Percentiles rank a stretch among this genome's conserved stretches.
These are phyloP conservation scores for Eucommia ulmoides DNA, from an alignment of 257 asterid species.

Conservation along the genomic window DNA sequence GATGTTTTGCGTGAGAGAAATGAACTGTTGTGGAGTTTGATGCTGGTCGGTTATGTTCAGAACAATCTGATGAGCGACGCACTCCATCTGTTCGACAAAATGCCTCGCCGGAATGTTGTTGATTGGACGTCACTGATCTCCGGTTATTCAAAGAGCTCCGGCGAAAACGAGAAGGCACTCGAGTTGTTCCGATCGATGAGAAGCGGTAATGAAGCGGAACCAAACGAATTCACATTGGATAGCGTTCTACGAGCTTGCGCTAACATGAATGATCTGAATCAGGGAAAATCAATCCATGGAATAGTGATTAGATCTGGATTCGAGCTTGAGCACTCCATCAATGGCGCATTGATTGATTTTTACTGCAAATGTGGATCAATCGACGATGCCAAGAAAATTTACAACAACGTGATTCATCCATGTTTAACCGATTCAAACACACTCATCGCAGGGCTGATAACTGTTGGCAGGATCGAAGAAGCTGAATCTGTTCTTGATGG, in stretches of 20 bases:
- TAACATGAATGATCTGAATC: slow-evolving; percentile 23
- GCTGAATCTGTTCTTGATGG: slow-evolving; percentile 44
- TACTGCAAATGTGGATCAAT: slow-evolving; percentile 36
- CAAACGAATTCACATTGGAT: slow-evolving; percentile 77
- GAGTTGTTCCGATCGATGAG: slow-evolving; percentile 53
- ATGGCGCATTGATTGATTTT: slow-evolving; percentile 42
- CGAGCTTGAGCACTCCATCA: slow-evolving; percentile 33
- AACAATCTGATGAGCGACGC: slow-evolving; percentile 48
- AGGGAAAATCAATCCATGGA: slow-evolving; percentile 54
- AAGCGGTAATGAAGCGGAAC: slow-evolving; percentile 30
- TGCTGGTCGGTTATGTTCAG: slow-evolving; percentile 59
- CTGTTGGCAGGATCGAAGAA: slow-evolving; percentile 33
- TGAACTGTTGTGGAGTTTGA: slow-evolving; percentile 59
- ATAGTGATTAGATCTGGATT: slow-evolving; percentile 42
- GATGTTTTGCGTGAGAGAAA: slow-evolving; percentile 36
- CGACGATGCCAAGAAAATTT: slow-evolving; percentile 44
- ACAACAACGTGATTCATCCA: slow-evolving; percentile 17
- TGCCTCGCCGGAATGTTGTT: slow-evolving; percentile 57
- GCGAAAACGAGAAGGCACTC: slow-evolving; percentile 40
- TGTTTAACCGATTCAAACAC: slow-evolving; percentile 27
- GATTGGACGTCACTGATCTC: slow-evolving; percentile 78
- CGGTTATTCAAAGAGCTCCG: slow-evolving; percentile 50
- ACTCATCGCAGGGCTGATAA: slow-evolving; percentile 41
- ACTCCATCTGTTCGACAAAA: slow-evolving; percentile 26
- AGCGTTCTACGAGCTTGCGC: slow-evolving; percentile 54